Evolutionary conservation across 306 rosid genomes (phyloP).

Genomic region (Rubus parviflorus): DNA sequence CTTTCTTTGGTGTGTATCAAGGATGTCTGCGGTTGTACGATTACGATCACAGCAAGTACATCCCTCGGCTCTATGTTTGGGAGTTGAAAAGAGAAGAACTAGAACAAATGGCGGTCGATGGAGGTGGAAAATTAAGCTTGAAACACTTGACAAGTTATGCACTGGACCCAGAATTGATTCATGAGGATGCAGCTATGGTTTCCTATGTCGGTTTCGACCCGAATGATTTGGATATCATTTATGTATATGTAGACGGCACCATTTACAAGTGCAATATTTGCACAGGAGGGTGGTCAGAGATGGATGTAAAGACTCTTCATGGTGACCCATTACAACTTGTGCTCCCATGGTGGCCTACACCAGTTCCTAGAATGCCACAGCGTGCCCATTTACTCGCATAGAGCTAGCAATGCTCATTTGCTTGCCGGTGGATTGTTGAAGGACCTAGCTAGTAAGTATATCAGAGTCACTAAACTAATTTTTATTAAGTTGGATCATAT

Average conservation of each 20-base stretch:
- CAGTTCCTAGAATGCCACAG: neutral
- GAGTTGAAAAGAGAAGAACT: neutral
- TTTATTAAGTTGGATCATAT: no score
- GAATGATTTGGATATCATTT: neutral
- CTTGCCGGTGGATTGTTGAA: neutral
- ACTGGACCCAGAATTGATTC: neutral
- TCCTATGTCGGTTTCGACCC: neutral
- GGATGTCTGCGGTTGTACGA: neutral
- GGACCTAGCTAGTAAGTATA: neutral
- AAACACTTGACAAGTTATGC: neutral
- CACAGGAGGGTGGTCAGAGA: neutral
- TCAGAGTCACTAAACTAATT: neutral
- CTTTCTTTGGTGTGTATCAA: neutral
- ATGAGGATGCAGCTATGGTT: neutral
- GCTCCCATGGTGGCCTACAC: slow-evolving; percentile 4
- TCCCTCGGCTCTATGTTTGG: neutral
- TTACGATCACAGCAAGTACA: neutral
- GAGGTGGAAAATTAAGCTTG: neutral
- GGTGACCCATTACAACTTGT: neutral
- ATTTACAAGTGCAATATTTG: neutral
- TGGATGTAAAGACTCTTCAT: neutral
- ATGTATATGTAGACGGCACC: neutral
- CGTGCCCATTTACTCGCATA: neutral
- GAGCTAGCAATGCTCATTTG: neutral
- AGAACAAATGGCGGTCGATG: neutral